A percentile compares a stretch with the other conserved stretches of the same genome.
Conservation (phyloP, 768 basidiomycete species). For the Lentinus brumalis region DNA sequence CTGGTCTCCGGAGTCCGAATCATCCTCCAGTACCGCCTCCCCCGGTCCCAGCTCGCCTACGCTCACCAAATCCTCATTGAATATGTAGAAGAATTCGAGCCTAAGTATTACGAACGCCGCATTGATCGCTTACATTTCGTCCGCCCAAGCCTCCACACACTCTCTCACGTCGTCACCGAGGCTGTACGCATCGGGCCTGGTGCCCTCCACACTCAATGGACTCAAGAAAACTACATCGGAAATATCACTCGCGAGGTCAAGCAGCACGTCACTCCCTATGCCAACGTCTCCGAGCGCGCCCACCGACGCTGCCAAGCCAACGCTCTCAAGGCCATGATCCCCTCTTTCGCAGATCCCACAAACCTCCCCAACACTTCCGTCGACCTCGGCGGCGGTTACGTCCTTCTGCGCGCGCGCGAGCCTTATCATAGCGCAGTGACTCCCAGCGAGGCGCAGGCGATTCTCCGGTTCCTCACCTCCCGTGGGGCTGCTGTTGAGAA, state of each 20-base stretch:
- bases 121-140: too few species aligned
- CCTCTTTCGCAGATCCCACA: neutral
- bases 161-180: too few species aligned
- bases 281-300: conserved; percentile 28
- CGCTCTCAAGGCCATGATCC: conserved; percentile 20
- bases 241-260: conserved; percentile 28
- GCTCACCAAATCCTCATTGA: conserved; percentile 25
- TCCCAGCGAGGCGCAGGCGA: too few species aligned
- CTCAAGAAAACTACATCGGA: conserved; percentile 19
- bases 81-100: conserved; percentile 34
- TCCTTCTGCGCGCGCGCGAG: neutral
- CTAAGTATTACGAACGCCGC: conserved; percentile 24
- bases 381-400: neutral
- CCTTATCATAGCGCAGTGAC: too few species aligned
- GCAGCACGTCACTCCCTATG: conserved; percentile 29
- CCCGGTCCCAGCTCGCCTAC: neutral
- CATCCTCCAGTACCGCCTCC: conserved; percentile 22
- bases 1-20: conserved; percentile 28
- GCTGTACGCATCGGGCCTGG: too few species aligned
- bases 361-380: neutral
- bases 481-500: too few species aligned
- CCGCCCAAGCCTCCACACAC: too few species aligned
- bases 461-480: too few species aligned
- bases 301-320: conserved; percentile 25
- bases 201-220: too few species aligned